Conservation (phyloP, 2,329 filamentous ascomycete genomes). For the Lasiodiplodia citricola region DNA sequence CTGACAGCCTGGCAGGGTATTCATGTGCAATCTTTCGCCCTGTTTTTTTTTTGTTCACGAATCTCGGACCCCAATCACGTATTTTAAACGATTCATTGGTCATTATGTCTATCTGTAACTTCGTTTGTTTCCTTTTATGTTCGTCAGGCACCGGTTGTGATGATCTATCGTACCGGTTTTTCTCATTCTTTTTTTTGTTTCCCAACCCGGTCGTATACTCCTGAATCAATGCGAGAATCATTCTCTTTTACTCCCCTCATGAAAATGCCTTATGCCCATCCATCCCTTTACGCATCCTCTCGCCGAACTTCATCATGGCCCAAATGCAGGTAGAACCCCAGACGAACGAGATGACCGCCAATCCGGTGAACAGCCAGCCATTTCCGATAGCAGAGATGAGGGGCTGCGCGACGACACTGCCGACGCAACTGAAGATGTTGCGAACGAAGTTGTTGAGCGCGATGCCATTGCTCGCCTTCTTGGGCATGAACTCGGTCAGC, state of each 20-base stretch:
- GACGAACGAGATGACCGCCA: slow-evolving; percentile 49
- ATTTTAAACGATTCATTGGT: neutral
- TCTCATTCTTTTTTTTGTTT: neutral
- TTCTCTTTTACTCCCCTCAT: neutral
- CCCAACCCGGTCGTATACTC: neutral
- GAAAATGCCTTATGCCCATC: slow-evolving; percentile 25
- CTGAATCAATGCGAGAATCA: neutral
- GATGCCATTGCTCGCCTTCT: slow-evolving; percentile 42
- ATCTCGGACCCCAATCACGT: neutral
- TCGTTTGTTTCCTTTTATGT: neutral
- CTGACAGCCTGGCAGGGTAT: neutral
- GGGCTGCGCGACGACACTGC: slow-evolving; percentile 44
- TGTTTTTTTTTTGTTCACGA: neutral
- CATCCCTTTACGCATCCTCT: slow-evolving; percentile 60
- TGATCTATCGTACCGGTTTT: neutral
- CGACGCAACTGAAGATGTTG: slow-evolving; percentile 45
- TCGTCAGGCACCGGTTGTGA: neutral
- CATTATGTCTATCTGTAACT: neutral
- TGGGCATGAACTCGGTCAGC: slow-evolving; percentile 49
- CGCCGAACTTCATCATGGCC: slow-evolving; percentile 64
- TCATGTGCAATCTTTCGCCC: neutral
- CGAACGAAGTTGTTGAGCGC: slow-evolving; percentile 48
- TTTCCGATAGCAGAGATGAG: slow-evolving; percentile 43
- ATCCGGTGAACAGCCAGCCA: slow-evolving; percentile 47
- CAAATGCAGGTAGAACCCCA: slow-evolving; percentile 64